phyloP scores from a whole-genome alignment of 176 grass and related monocot genomes.

The Aegilops sharonensis region DNA sequence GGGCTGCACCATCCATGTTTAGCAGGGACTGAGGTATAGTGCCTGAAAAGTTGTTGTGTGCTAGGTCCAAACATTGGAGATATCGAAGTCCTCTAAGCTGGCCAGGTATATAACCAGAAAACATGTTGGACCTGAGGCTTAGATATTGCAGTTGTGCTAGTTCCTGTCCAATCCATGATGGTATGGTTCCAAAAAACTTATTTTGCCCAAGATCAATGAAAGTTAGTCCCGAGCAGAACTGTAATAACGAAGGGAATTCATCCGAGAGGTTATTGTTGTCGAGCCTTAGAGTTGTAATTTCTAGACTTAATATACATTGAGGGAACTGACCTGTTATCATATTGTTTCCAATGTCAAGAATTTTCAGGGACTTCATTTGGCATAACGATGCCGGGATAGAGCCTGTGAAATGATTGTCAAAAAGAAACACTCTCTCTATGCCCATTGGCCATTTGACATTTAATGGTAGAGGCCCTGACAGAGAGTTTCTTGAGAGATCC shows the following conservation, averaged over 20 bases:
- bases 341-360: too few relatives aligned
- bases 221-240: not conserved
- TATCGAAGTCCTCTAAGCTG: constrained; percentile 11
- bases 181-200: constrained; percentile 13
- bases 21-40: constrained; percentile 11
- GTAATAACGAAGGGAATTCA: not conserved
- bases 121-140: constrained; percentile 15
- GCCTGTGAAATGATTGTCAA: too few relatives aligned
- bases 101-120: constrained; percentile 26
- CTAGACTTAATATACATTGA: too few relatives aligned
- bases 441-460: too few relatives aligned
- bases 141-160: not conserved
- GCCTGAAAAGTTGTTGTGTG: not conserved
- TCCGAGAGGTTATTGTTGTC: constrained; percentile 9
- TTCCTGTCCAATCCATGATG: constrained; percentile 6
- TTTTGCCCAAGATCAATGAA: constrained; percentile 32
- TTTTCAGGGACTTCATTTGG: too few relatives aligned
- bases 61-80: constrained; percentile 11
- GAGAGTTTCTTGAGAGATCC: too few relatives aligned
- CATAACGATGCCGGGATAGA: too few relatives aligned
- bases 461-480: too few relatives aligned
- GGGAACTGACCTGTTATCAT: too few relatives aligned
- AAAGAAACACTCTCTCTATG: too few relatives aligned
- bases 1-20: not conserved
- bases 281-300: not conserved